Evolutionary conservation across 2,329 filamentous ascomycete genomes (phyloP), one percentile per base, ranked within the genome.

Genomic region (Penicillium sp.): DNA sequence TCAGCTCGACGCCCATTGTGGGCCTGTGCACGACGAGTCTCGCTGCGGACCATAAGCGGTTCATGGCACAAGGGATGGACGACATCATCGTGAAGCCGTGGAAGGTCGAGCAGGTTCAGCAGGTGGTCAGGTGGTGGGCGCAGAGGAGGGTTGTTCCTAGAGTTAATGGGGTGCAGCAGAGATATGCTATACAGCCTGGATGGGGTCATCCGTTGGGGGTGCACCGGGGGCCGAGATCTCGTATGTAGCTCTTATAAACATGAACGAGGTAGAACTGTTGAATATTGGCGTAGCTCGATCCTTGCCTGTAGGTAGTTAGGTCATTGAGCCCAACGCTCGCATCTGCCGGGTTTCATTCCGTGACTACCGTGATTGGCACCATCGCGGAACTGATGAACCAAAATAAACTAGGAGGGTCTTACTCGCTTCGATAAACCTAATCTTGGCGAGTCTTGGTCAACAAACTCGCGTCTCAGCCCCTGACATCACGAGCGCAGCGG

Each of bases 1-100:
- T 63, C 13, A 19, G 31, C 19, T 6, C 13, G 6, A 57, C 61
- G 15, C 57, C 61, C 4, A 54, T 63, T 30, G 53, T 63, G 30
- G 57, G 46, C n/a, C 4, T 63, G 17, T 15, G 23, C 30, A 19
- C 41, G 31, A 53, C 11, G 31, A 8, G 21, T 19, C 1, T 31
- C 7, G 9, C 15, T 7, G 19, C 29, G 7, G 52, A 30, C 5
- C 41, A 46, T 9, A 17, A 26, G 17, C 29, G 29, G 5, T 56
- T 48, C 38, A 23, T 48, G 26, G 47, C 15, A 21, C 11, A 17
- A 3, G 38, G 57, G n/a, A 60, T 60, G 26, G 53, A 56, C 23
- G 61, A 54, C 17, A 23, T 41, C 15, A 8, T 57, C 11, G 5
- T 3, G 6, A 63, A 57, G 44, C 57, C 61, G 29, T 5, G 53